phyloP scores from a whole-genome alignment of 139 green algal genomes.

The Bryopsis sp. region DNA sequence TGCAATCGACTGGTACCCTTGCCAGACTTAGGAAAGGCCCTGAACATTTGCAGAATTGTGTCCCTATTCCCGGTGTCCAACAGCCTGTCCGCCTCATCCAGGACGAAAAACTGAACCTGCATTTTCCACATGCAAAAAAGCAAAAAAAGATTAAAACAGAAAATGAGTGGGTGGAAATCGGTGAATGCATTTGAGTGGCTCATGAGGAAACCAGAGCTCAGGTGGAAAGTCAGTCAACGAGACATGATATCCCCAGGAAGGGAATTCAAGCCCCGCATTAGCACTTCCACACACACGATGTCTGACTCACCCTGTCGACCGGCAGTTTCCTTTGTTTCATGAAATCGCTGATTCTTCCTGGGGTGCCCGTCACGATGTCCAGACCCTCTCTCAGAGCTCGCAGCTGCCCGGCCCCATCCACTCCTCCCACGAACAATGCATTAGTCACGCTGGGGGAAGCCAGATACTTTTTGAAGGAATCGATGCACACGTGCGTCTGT shows the following conservation, averaged over 20 bases:
- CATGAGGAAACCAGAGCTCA: too few relatives aligned
- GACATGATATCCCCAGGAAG: too few relatives aligned
- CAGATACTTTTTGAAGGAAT: conserved; percentile 43
- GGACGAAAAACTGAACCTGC: conserved; percentile 59
- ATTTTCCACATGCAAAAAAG: too few relatives aligned
- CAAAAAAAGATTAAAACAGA: too few relatives aligned
- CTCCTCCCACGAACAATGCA: conserved; percentile 57
- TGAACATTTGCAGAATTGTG: conserved; percentile 55
- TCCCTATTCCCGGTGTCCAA: conserved; percentile 54
- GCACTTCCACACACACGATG: not conserved
- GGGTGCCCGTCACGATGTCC: conserved; percentile 69
- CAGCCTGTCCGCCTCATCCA: conserved; percentile 80
- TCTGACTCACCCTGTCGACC: conserved; percentile 40
- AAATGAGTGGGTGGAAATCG: too few relatives aligned
- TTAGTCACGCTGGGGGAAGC: conserved; percentile 28
- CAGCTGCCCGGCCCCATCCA: conserved; percentile 30
- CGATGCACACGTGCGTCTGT: conserved; percentile 58
- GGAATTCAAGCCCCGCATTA: too few relatives aligned
- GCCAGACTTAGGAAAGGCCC: conserved; percentile 47
- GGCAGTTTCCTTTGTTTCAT: conserved; percentile 58
- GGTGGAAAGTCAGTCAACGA: too few relatives aligned
- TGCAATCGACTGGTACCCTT: conserved; percentile 48
- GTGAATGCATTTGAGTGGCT: too few relatives aligned
- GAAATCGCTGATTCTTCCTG: conserved; percentile 59
- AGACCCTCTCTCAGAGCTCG: conserved; percentile 41